Evolutionary conservation across 31 red algal species (phyloP).

Genomic region (Asparagopsis taxiformis): DNA sequence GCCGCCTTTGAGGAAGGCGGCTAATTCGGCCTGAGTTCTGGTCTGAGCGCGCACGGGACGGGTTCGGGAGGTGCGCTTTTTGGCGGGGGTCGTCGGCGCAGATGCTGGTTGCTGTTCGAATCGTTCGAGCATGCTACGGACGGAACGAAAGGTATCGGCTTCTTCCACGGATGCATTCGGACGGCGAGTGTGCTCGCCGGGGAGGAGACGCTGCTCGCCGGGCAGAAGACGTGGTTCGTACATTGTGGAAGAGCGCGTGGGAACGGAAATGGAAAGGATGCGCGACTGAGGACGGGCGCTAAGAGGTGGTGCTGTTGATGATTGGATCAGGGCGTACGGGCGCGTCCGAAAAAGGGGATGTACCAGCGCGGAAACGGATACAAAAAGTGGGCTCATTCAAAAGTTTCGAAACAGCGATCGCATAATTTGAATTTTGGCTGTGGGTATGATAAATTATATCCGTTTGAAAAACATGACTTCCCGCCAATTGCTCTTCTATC

Average conservation of each 20-base stretch:
- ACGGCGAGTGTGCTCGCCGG: neutral
- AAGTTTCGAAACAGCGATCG: too few species aligned
- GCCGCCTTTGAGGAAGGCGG: conserved; percentile 50
- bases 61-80: conserved; percentile 13
- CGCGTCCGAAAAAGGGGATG: too few species aligned
- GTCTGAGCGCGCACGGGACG: conserved; percentile 10
- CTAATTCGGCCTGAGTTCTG: conserved; percentile 39
- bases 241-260: conserved; percentile 7
- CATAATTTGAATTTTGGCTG: too few species aligned
- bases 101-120: conserved; percentile 46
- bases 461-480: too few species aligned
- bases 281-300: too few species aligned
- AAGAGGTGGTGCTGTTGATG: too few species aligned
- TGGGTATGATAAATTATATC: neutral
- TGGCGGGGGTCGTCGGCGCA: conserved; percentile 35
- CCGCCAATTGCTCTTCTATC: too few species aligned
- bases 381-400: too few species aligned
- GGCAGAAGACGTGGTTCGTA: conserved; percentile 12
- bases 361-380: too few species aligned
- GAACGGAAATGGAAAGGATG: neutral
- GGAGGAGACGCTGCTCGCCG: conserved; percentile 10
- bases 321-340: too few species aligned
- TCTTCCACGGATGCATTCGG: conserved; percentile 6
- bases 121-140: conserved; percentile 55
- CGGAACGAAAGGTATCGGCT: conserved; percentile 18